Conservation (phyloP, 1,284 basidiomycete genomes). For the Porodaedalea pini region DNA sequence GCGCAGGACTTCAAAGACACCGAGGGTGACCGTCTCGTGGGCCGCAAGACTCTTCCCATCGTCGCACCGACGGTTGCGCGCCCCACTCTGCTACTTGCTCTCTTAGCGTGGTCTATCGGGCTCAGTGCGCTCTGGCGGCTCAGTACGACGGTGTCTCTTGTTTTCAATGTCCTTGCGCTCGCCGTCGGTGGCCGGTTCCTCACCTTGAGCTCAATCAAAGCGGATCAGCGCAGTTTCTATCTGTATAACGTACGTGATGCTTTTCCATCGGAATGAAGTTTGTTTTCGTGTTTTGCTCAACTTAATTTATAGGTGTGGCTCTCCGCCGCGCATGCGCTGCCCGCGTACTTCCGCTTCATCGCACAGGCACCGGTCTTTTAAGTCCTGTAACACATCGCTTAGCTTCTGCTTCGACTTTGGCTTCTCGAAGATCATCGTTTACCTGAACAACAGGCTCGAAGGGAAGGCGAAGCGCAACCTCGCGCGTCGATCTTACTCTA, state of each 20-base stretch:
- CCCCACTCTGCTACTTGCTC: constrained; percentile 13
- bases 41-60: constrained; percentile 40
- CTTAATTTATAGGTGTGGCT: constrained; percentile 21
- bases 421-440: neutral
- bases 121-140: constrained; percentile 15
- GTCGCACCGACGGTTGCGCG: constrained; percentile 25
- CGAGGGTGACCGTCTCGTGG: constrained; percentile 35
- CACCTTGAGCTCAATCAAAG: constrained; percentile 6
- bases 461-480: neutral
- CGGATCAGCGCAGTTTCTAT: constrained; percentile 16
- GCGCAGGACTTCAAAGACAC: constrained; percentile 42
- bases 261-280: neutral
- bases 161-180: constrained; percentile 11
- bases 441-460: neutral
- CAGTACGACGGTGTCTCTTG: neutral
- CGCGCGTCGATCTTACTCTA: neutral
- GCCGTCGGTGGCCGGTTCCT: constrained; percentile 15
- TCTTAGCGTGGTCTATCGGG: constrained; percentile 14
- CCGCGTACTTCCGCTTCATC: constrained; percentile 11
- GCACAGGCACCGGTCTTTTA: constrained; percentile 9
- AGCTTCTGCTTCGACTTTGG: neutral
- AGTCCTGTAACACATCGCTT: neutral
- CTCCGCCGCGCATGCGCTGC: constrained; percentile 17
- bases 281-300: neutral
- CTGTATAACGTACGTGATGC: constrained; percentile 18